Conservation (phyloP, 1,139 yeast species). For the Candida tunisiensis region DNA sequence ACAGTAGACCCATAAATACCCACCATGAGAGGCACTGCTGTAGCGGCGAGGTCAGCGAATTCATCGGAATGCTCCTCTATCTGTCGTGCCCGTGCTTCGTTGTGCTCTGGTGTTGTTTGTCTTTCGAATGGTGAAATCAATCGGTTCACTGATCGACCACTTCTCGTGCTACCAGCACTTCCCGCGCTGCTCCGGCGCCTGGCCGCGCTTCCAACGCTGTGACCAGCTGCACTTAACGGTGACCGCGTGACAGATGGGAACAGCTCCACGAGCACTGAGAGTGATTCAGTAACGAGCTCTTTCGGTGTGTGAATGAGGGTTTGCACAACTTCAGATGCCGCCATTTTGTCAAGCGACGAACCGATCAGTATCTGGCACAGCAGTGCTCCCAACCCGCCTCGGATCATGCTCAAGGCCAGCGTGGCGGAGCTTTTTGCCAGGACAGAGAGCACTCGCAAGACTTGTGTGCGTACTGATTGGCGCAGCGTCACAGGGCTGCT, state of each 20-base stretch:
- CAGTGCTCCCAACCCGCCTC: constrained; percentile 13
- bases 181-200: constrained; percentile 1
- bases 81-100: constrained; percentile 1
- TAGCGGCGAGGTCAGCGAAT: constrained; percentile 26
- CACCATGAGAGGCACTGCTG: constrained; percentile 42
- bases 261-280: constrained; percentile 39
- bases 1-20: constrained; percentile 64
- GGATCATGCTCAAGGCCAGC: constrained; percentile 11
- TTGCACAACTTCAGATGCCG: constrained; percentile 32
- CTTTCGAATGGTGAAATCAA: neutral
- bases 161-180: neutral
- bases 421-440: constrained; percentile 19
- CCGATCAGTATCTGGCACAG: constrained; percentile 19
- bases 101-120: constrained; percentile 5
- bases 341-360: constrained; percentile 12
- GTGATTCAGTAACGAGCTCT: constrained; percentile 38
- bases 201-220: constrained; percentile 4
- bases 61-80: constrained; percentile 2
- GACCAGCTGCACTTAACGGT: neutral
- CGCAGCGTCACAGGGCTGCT: no score
- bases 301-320: constrained; percentile 63
- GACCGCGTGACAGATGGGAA: constrained; percentile 16
- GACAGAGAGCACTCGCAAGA: no score
- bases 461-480: no score
- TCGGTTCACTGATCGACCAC: neutral